Percentiles rank a stretch among this genome's conserved stretches.
Evolutionary conservation across 2,329 filamentous ascomycete genomes (phyloP).

Genomic region (Talaromyces sp.): DNA sequence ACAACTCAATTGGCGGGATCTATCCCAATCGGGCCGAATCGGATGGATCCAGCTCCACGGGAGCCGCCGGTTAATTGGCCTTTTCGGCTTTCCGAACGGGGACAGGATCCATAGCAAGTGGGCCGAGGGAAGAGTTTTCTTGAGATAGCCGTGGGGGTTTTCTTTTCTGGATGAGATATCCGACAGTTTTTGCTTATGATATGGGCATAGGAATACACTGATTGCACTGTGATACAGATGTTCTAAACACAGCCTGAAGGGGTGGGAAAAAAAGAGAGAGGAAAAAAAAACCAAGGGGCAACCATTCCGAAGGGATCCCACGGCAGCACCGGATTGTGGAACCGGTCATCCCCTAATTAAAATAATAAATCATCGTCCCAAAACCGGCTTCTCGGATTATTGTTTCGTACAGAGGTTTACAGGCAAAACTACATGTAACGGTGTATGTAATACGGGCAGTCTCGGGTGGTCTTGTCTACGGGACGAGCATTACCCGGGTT

Average conservation of each 20-base stretch:
- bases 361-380: background rate
- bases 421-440: background rate
- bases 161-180: too few species aligned
- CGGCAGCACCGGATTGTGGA: slow-evolving; percentile 11
- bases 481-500: background rate
- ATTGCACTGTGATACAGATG: too few species aligned
- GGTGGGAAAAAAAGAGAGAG: background rate
- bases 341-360: slow-evolving; percentile 2
- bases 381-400: slow-evolving; percentile 6
- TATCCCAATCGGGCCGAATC: slow-evolving; percentile 8
- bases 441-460: background rate
- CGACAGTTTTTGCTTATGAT: too few species aligned
- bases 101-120: background rate
- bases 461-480: background rate
- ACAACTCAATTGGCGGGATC: background rate
- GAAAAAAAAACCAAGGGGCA: background rate
- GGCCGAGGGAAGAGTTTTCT: background rate
- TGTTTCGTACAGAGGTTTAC: background rate
- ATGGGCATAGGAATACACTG: too few species aligned
- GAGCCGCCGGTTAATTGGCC: background rate
- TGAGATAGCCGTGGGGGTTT: too few species aligned
- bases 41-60: background rate
- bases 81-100: slow-evolving; percentile 6
- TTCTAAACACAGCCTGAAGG: background rate
- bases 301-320: slow-evolving; percentile 1